A percentile compares a stretch with the other conserved stretches of the same genome.
Conservation (phyloP, 192 early-diverging fungal genomes). For the Coemansia pectinata region DNA sequence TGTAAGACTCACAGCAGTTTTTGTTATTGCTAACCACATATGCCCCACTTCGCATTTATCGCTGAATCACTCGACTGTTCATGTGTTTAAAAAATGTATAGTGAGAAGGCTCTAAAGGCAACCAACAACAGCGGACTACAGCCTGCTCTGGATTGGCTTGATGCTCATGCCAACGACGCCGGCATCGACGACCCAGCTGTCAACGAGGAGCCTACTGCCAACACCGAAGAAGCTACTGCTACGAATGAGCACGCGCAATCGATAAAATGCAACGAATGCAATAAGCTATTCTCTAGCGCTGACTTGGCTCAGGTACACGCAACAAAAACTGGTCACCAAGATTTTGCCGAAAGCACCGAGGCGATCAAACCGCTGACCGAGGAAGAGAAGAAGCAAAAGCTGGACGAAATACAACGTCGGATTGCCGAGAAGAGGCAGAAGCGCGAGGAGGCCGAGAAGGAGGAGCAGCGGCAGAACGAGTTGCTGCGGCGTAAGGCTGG, state of each 20-base stretch:
- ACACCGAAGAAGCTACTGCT: neutral
- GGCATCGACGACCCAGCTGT: slow-evolving; percentile 18
- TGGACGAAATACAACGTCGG: slow-evolving; percentile 60
- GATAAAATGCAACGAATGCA: slow-evolving; percentile 66
- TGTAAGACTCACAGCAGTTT: slow-evolving; percentile 30
- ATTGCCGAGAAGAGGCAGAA: slow-evolving; percentile 58
- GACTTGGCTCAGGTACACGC: slow-evolving; percentile 66
- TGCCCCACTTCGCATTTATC: neutral
- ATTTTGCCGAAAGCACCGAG: slow-evolving; percentile 67
- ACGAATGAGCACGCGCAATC: slow-evolving; percentile 35
- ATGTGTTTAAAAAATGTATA: slow-evolving; percentile 5
- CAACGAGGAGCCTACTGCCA: neutral
- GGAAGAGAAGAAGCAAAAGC: slow-evolving; percentile 70
- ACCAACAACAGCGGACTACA: slow-evolving; percentile 47
- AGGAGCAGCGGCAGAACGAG: slow-evolving; percentile 63
- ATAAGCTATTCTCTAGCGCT: slow-evolving; percentile 61
- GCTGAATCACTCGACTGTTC: neutral
- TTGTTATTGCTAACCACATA: neutral
- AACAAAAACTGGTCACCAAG: slow-evolving; percentile 63
- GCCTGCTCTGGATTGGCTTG: slow-evolving; percentile 52
- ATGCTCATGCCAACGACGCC: slow-evolving; percentile 30
- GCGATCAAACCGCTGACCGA: slow-evolving; percentile 69
- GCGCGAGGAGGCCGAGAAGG: slow-evolving; percentile 59
- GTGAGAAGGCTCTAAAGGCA: slow-evolving; percentile 43
- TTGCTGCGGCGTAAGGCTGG: slow-evolving; percentile 60